phyloP scores from a whole-genome alignment of 345 rosid genomes.

The Arabidopsis suecica region DNA sequence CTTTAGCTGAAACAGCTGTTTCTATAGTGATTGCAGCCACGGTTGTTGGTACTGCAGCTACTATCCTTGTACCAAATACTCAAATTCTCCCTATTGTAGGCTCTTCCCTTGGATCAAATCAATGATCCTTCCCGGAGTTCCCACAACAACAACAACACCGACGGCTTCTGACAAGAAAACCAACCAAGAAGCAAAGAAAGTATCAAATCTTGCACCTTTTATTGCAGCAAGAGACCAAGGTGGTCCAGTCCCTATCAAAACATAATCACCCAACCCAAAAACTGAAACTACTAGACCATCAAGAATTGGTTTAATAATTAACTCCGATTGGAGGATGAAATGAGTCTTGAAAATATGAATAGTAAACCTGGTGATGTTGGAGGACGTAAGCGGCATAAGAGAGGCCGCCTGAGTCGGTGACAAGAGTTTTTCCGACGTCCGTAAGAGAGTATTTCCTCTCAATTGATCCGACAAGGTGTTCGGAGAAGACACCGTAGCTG shows the following conservation, averaged over 20 bases:
- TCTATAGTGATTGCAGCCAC: slow-evolving; percentile 86
- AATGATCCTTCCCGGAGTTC: too few relatives aligned
- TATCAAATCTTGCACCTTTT: too few relatives aligned
- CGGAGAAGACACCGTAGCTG: slow-evolving; percentile 76
- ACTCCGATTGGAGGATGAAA: background rate
- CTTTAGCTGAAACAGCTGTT: slow-evolving; percentile 76
- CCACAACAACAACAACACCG: too few relatives aligned
- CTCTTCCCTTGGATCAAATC: too few relatives aligned
- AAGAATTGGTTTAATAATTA: background rate
- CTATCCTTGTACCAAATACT: slow-evolving; percentile 70
- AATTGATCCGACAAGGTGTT: slow-evolving; percentile 48
- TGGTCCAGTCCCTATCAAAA: too few relatives aligned
- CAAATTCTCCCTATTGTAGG: too few relatives aligned
- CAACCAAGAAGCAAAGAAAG: too few relatives aligned
- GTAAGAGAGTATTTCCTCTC: slow-evolving; percentile 72
- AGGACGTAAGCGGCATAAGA: slow-evolving; percentile 83
- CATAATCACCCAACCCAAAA: background rate
- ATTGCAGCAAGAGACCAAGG: too few relatives aligned
- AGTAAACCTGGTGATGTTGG: slow-evolving; percentile 98
- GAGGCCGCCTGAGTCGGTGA: slow-evolving; percentile 69
- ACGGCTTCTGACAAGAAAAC: too few relatives aligned
- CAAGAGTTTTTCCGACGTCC: slow-evolving; percentile 78
- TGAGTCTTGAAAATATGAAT: too few relatives aligned
- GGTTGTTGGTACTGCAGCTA: slow-evolving; percentile 87
- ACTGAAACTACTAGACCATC: background rate